Conservation (phyloP, 345 rosid species). For the Syzygium grande region DNA sequence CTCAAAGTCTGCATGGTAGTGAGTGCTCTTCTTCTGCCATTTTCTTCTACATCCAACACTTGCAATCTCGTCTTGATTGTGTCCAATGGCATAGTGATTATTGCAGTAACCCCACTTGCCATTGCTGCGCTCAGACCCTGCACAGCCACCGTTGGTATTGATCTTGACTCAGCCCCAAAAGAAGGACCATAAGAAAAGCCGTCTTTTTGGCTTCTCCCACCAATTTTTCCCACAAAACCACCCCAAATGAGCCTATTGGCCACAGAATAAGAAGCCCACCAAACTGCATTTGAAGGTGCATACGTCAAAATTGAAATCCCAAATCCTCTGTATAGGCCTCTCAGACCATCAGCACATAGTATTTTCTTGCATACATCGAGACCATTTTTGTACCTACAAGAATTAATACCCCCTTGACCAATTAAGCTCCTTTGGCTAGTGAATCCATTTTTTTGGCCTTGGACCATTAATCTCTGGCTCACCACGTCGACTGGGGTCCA, state of each 20-base stretch:
- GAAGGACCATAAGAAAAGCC: not conserved
- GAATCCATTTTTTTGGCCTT: conserved; percentile 31
- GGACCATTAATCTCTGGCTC: conserved; percentile 94
- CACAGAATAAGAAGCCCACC: conserved; percentile 98
- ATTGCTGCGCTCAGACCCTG: conserved; percentile 70
- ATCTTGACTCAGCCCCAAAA: conserved; percentile 18
- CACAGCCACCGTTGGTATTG: conserved; percentile 41
- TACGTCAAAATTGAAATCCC: conserved; percentile 90
- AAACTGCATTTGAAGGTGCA: conserved; percentile 92
- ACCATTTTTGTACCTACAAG: conserved; percentile 48
- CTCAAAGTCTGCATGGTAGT: conserved; percentile 50
- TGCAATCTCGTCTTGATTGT: conserved; percentile 85
- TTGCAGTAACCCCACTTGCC: conserved; percentile 76
- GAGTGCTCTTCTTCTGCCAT: conserved; percentile 49
- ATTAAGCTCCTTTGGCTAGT: conserved; percentile 14
- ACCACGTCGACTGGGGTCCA: conserved; percentile 94
- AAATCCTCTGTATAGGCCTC: conserved; percentile 87
- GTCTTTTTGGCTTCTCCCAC: conserved; percentile 18
- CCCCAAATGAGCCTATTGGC: conserved; percentile 56
- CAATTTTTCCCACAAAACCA: conserved; percentile 18
- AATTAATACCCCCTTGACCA: not conserved
- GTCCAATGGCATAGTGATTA: conserved; percentile 80
- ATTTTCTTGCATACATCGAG: conserved; percentile 80
- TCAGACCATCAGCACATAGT: conserved; percentile 58
- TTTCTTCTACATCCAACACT: conserved; percentile 66